Evolutionary conservation across 75 land plant genomes (phyloP).

Genomic region (Pinus albicaulis): DNA sequence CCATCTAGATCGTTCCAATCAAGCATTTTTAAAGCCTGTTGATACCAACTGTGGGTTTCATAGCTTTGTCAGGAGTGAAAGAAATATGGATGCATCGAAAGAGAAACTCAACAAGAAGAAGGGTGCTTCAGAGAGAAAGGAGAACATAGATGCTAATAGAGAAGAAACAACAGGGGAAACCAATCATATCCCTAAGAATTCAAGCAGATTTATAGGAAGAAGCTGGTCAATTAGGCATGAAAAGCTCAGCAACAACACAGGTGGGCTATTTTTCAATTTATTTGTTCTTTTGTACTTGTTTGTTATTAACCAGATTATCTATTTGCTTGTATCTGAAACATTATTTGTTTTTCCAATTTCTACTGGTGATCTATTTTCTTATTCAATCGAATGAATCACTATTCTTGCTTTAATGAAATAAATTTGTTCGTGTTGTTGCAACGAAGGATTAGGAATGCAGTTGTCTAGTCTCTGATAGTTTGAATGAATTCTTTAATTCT

Average conservation of each 20-base stretch:
- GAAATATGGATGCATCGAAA: not conserved
- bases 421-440: too few relatives aligned
- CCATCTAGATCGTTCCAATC: not conserved
- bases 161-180: not conserved
- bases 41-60: not conserved
- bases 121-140: not conserved
- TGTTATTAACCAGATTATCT: too few relatives aligned
- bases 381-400: too few relatives aligned
- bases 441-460: too few relatives aligned
- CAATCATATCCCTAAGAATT: not conserved
- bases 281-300: too few relatives aligned
- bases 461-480: too few relatives aligned
- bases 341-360: too few relatives aligned
- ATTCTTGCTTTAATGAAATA: too few relatives aligned
- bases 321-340: too few relatives aligned
- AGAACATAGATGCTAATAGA: not conserved
- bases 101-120: not conserved
- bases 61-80: not conserved
- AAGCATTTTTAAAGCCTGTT: not conserved
- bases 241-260: not conserved
- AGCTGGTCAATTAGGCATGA: slow-evolving; percentile 4
- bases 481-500: too few relatives aligned
- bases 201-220: not conserved
- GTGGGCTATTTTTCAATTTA: not conserved
- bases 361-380: too few relatives aligned